Conservation (phyloP, 179 eudicot species). For the Pouteria campechiana region DNA sequence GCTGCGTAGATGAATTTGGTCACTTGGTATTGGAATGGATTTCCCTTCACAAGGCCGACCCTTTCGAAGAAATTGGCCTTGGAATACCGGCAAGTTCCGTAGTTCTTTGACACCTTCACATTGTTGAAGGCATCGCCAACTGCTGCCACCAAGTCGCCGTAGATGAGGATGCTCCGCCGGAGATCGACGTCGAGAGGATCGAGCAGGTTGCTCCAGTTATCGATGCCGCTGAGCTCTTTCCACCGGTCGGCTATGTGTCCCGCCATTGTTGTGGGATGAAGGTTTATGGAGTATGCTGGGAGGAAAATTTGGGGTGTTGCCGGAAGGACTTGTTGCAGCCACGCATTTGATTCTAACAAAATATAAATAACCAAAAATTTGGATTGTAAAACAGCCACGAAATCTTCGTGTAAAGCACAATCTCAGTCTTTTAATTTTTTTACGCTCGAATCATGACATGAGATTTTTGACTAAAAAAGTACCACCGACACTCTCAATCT, state of each 20-base stretch:
- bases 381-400: no score
- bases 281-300: no score
- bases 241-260: slow-evolving; percentile 55
- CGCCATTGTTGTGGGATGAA: no score
- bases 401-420: no score
- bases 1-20: slow-evolving; percentile 66
- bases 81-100: slow-evolving; percentile 39
- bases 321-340: no score
- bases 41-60: slow-evolving; percentile 34
- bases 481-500: no score
- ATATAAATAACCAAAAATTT: no score
- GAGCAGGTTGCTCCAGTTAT: slow-evolving; percentile 51
- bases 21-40: slow-evolving; percentile 47
- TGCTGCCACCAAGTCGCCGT: slow-evolving; percentile 72
- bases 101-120: slow-evolving; percentile 35
- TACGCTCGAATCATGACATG: no score
- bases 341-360: no score
- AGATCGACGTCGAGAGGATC: slow-evolving; percentile 69
- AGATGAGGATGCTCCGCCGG: slow-evolving; percentile 47
- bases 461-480: no score
- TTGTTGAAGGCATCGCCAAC: slow-evolving; percentile 50
- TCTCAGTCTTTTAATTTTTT: no score
- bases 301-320: no score
- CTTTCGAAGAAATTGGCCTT: slow-evolving; percentile 27
- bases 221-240: slow-evolving; percentile 46